Base-by-base conservation (phyloP, 495 filamentous ascomycete genomes). In the Cryomyces minteri region DNA sequence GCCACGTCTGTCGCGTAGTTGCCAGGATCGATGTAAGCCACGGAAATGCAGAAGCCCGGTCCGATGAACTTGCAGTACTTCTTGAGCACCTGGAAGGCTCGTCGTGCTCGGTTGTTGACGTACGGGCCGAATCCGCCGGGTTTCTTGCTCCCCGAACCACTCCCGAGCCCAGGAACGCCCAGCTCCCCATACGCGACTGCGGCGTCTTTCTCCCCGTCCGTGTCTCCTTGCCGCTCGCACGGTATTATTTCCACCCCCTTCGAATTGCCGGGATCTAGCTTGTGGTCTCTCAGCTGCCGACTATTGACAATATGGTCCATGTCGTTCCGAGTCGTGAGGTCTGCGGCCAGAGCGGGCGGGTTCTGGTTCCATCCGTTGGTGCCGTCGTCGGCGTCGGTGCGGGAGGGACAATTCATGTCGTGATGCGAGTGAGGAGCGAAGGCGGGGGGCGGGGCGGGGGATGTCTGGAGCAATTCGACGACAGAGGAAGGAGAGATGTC, bases 1-100 rank as follows among this genome's bases (percentile, higher is more conserved):
- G 80, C 73, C 42, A 87, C 79, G 62, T 87, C 84, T 31, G 84
- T 88, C 4, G 84, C 72, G 60, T 88, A 88, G 60, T 92, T 92
- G 1, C 61, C 61, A 42, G 52, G 46, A 42, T 48, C 46, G 45
- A 54, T 56, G 49, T 56, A 62, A 43, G 52, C 54, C 9, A 38
- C 7, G 36, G 44, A 12, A 46, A 37, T 25, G 18, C 18, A 25
- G 18, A 25, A 25, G 18, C 18, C 18, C 9, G 87, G 87, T 0
- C 87, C 87, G 40, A 93, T 65, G 56, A 94, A 94, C 48, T 75
- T 76, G 46, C 60, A 61, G 54, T 82, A 90, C 12, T 38, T 38
- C 9, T 10, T 14, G 9, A 38, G 9, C 9, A 38, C 34, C 12
- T 14, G 34, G 9, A 9, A 9, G 12, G 34, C 34, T 14, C 34